Evolutionary conservation across 108 stramenopile species (phyloP), one percentile per base, ranked within the genome.

Genomic region (Nannochloropsis salina): DNA sequence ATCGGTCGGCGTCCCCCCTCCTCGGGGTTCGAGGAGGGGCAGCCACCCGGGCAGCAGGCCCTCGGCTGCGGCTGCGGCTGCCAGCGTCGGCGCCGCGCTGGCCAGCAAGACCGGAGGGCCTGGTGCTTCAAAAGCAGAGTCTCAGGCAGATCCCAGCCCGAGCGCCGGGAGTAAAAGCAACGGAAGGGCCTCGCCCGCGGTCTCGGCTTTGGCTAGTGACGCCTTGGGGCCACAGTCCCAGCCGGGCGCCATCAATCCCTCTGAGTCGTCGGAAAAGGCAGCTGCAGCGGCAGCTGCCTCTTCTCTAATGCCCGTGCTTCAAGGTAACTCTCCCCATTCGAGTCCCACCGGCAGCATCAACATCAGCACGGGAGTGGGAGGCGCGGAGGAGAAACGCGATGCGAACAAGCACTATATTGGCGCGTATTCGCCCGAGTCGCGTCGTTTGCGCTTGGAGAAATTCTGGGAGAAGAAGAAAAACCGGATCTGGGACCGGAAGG

Each of bases 401-500:
- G 84, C 12, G 41, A 86, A 90, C 22, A 86, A 47, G 43, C 96
- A 96, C 41, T 96, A 94, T 93, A 93, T 99, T 44, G 98, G 98
- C 5, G 96, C 96, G 6, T 99, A 99, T 91, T 96, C 96, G 80
- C 98, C 98, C 5, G 95, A 96, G 81, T 93, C 93, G 42, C 93
- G 98, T 18, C 93, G 93, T 80, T 89, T 94, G 47, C 91, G 97
- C 45, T 92, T 99, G 44, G 93, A 94, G 74, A 90, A 93, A 42
- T 99, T 98, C 91, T 84, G 96, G 83, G 94, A 94, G 86, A 99
- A 98, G 90, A 89, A 97, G 44, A 93, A 95, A 82, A 92, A 95
- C 79, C 94, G 98, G 47, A 95, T 97, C 44, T 99, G 98, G 98
- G 94, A 94, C 84, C 96, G 97, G 87, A 97, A 94, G 86, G 96